Evolutionary conservation across 148 eudicot species (phyloP).

Genomic region (Silene latifolia): DNA sequence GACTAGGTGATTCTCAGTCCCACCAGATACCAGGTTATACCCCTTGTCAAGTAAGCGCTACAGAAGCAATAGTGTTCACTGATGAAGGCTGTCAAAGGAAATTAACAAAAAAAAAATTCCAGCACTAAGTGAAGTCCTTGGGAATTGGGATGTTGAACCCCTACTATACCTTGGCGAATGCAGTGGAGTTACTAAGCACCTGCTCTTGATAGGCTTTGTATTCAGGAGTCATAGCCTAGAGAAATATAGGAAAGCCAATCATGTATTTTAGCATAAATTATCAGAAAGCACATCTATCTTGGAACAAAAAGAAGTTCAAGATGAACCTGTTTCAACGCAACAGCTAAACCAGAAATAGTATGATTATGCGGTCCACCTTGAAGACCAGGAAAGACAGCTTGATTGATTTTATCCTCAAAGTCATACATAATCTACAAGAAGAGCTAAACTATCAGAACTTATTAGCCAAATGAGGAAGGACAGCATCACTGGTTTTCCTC

Average conservation of each 20-base stretch:
- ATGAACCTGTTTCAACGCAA: constrained; percentile 89
- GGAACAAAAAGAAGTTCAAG: constrained; percentile 12
- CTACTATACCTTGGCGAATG: constrained; percentile 77
- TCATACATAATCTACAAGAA: constrained; percentile 40
- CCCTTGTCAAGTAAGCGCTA: constrained; percentile 70
- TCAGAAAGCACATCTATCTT: not conserved
- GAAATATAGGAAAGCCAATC: not conserved
- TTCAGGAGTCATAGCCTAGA: constrained; percentile 83
- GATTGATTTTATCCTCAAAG: constrained; percentile 93
- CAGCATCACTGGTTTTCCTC: not conserved
- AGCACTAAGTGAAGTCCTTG: not conserved
- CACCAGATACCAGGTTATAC: constrained; percentile 95
- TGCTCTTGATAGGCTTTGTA: constrained; percentile 98
- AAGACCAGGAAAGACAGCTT: constrained; percentile 98
- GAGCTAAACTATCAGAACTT: constrained; percentile 8
- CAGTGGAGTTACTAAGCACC: constrained; percentile 85
- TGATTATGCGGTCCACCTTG: constrained; percentile 99
- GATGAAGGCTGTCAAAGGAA: constrained; percentile 21
- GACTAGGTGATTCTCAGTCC: constrained; percentile 96
- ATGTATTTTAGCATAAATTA: not conserved
- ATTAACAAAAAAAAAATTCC: constrained; percentile 39
- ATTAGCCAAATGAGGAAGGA: not conserved
- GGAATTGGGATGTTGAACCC: not conserved
- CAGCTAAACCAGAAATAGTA: constrained; percentile 94
- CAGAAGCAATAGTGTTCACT: constrained; percentile 22